Evolutionary conservation across 805 yeast species (phyloP), one percentile per base, ranked within the genome.

Genomic region (Candida maris): DNA sequence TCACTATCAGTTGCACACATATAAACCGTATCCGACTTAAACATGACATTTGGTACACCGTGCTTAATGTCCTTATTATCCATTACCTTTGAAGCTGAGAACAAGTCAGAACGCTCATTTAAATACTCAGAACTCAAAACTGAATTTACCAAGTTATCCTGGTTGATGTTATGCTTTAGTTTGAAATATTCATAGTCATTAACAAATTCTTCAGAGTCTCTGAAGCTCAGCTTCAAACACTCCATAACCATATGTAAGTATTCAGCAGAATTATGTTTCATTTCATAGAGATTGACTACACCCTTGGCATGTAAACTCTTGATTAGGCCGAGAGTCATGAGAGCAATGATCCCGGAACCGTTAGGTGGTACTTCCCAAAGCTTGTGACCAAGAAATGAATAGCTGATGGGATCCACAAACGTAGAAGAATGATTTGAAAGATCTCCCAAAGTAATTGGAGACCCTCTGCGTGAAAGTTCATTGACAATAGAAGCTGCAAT

Each of bases 341-440:
- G 62, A 0, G 89, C 93, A 30, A 85, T 84, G 10, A 85, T 59
- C 6, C 94, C 94, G 35, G 85, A 86, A 4, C 91, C 86, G 57
- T 79, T 84, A 10, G 95, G 95, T 8, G 95, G 93, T 44, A 84
- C 77, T 56, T 85, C 93, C 85, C 89, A 81, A 18, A 85, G 64
- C 20, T 67, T 70, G 32, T 70, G 66, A 8, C 74, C 84, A 31
- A 72, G 62, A 37, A 77, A 68, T 22, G 72, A 69, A 36, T 73
- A 57, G 13, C 62, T 60, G 14, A 84, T 74, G 3, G 94, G 91
- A 1, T 79, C 80, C 17, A 82, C 81, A 47, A 75, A 69, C 0
- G 81, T 70, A 2, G 88, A 73, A 0, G 70, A 61, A 56, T 85
- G 93, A 15, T 51, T 44, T 13, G 59, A 57, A 32, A 85, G 64